These are phyloP conservation scores for Biscutella laevigata DNA, from an alignment of 441 rosid genomes.

Conservation along the genomic window DNA sequence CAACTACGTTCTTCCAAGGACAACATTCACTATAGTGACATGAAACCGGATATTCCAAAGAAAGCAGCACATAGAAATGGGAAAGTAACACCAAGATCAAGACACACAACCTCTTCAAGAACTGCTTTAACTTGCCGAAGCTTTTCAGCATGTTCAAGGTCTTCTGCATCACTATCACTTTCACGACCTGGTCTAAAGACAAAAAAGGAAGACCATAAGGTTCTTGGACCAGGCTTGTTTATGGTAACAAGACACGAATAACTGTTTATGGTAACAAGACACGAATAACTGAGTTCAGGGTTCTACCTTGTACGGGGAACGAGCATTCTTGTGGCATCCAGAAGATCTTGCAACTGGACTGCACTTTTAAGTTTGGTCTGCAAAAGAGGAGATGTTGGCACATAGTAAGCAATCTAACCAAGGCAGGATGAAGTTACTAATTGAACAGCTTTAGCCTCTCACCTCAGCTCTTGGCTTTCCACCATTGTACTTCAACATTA, in stretches of 20 bases:
- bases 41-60: not conserved
- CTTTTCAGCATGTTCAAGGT: slow-evolving; percentile 98
- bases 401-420: not conserved
- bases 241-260: too few species aligned
- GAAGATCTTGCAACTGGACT: slow-evolving; percentile 92
- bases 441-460: slow-evolving; percentile 13
- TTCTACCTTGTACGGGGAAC: slow-evolving; percentile 95
- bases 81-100: not conserved
- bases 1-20: not conserved
- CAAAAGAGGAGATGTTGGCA: slow-evolving; percentile 13
- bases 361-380: slow-evolving; percentile 99
- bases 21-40: not conserved
- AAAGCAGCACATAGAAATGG: slow-evolving; percentile 4
- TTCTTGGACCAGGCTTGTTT: slow-evolving; percentile 1
- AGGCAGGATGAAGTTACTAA: not conserved
- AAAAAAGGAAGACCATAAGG: slow-evolving; percentile 8
- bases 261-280: not conserved
- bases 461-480: slow-evolving; percentile 98
- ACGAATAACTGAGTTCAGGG: not conserved
- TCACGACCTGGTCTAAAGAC: slow-evolving; percentile 51
- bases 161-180: slow-evolving; percentile 99
- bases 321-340: slow-evolving; percentile 95
- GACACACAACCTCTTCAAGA: slow-evolving; percentile 87
- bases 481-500: slow-evolving; percentile 97
- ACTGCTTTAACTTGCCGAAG: slow-evolving; percentile 99